These are phyloP conservation scores for Starmerella apicola DNA, from an alignment of 805 yeast species.

Conservation along the genomic window DNA sequence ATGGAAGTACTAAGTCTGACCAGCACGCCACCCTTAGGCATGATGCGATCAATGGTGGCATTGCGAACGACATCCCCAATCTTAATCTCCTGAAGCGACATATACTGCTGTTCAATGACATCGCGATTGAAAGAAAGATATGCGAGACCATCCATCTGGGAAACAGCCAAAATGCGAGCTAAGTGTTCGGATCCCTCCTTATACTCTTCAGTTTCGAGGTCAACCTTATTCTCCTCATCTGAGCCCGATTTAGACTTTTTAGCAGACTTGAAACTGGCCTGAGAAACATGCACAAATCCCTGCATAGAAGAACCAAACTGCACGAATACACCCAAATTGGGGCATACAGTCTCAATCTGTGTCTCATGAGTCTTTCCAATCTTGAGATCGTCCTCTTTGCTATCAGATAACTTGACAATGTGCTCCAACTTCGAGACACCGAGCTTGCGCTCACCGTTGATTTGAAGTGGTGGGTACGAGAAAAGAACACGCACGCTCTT, in stretches of 20 bases:
- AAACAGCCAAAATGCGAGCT: constrained; percentile 68
- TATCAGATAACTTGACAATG: constrained; percentile 29
- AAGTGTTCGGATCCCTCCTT: constrained; percentile 48
- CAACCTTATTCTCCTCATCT: constrained; percentile 24
- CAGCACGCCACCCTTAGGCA: constrained; percentile 54
- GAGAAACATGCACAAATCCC: constrained; percentile 75
- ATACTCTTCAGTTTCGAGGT: constrained; percentile 8
- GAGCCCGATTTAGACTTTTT: constrained; percentile 24
- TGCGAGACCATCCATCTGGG: constrained; percentile 52
- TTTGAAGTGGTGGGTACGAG: constrained; percentile 18
- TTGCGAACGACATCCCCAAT: constrained; percentile 53
- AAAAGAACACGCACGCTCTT: constrained; percentile 17
- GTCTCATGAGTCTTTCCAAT: constrained; percentile 59
- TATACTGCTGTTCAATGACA: constrained; percentile 49
- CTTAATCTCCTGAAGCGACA: constrained; percentile 61
- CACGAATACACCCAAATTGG: constrained; percentile 28
- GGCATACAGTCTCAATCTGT: constrained; percentile 42
- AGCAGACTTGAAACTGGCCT: constrained; percentile 27
- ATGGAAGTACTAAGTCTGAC: constrained; percentile 49
- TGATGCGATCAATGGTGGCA: constrained; percentile 41
- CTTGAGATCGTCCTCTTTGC: constrained; percentile 42
- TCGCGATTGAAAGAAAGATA: constrained; percentile 58
- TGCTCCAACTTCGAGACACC: constrained; percentile 54
- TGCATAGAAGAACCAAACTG: constrained; percentile 31
- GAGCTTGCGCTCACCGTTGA: constrained; percentile 40